These are phyloP conservation scores for Cicer cuneatum DNA, from an alignment of 306 rosid species.

Conservation along the genomic window DNA sequence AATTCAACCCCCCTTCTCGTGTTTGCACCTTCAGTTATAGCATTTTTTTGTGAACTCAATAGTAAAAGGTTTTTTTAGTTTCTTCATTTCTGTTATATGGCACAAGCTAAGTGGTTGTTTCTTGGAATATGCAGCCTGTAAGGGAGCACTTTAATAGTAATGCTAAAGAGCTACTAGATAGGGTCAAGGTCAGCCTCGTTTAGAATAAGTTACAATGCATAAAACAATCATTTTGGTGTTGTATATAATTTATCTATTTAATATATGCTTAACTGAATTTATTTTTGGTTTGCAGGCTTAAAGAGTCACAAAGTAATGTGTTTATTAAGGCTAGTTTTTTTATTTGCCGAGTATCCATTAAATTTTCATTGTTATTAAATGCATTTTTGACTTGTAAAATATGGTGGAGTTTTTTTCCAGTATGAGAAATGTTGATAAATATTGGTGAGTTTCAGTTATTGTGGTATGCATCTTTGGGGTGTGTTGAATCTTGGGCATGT, in stretches of 20 bases:
- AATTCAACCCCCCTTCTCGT: no score
- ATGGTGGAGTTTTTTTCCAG: neutral
- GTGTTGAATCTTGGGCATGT: no score
- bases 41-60: neutral
- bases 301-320: neutral
- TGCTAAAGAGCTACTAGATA: conserved; percentile 72
- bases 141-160: conserved; percentile 71
- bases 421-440: neutral
- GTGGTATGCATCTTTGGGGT: neutral
- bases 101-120: conserved; percentile 25
- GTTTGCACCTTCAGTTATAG: no score
- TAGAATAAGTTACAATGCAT: neutral
- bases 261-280: neutral
- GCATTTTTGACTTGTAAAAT: neutral
- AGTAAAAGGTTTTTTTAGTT: neutral
- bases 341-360: neutral
- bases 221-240: neutral
- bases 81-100: neutral
- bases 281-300: neutral
- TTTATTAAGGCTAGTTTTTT: neutral
- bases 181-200: conserved; percentile 66
- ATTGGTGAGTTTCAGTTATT: neutral
- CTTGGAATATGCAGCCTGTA: conserved; percentile 63
- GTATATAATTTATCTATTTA: neutral
- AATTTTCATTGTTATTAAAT: neutral